phyloP scores from a whole-genome alignment of 2,329 filamentous ascomycete species.

The Coniochaeta sp. region DNA sequence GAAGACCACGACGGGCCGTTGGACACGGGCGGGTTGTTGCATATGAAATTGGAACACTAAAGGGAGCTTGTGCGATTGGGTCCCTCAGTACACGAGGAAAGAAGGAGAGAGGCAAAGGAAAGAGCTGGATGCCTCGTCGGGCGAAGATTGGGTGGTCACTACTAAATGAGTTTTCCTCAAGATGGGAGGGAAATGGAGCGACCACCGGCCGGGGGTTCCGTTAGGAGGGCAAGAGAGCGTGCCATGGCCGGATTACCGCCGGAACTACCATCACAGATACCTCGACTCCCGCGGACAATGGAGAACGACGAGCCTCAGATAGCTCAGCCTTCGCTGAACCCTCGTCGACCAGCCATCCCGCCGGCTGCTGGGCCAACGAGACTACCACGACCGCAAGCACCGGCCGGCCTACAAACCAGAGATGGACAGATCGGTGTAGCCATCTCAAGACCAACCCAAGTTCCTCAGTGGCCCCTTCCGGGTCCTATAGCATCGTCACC shows the following conservation, averaged over 20 bases:
- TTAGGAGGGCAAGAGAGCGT: conserved; percentile 47
- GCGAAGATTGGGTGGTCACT: conserved; percentile 14
- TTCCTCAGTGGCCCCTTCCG: conserved; percentile 48
- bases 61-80: conserved; percentile 3
- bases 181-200: conserved; percentile 47
- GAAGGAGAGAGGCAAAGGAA: conserved; percentile 13
- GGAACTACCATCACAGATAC: conserved; percentile 14
- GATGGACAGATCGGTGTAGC: conserved; percentile 32
- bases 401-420: conserved; percentile 25
- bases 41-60: conserved; percentile 14
- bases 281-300: conserved; percentile 4
- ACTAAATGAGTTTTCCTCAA: conserved; percentile 48
- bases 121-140: conserved; percentile 16
- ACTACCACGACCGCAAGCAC: conserved; percentile 23
- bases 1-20: neutral
- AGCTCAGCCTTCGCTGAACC: conserved; percentile 18
- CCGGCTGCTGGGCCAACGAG: conserved; percentile 14
- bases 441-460: conserved; percentile 46
- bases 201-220: conserved; percentile 35
- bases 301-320: conserved; percentile 17
- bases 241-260: conserved; percentile 33
- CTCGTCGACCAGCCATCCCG: conserved; percentile 19
- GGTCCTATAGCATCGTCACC: conserved; percentile 28
- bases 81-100: neutral
- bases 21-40: conserved; percentile 6